Percentiles rank a stretch among this genome's conserved stretches.
Evolutionary conservation across 2,329 filamentous ascomycete species (phyloP).

Genomic region (Cordyceps militaris): DNA sequence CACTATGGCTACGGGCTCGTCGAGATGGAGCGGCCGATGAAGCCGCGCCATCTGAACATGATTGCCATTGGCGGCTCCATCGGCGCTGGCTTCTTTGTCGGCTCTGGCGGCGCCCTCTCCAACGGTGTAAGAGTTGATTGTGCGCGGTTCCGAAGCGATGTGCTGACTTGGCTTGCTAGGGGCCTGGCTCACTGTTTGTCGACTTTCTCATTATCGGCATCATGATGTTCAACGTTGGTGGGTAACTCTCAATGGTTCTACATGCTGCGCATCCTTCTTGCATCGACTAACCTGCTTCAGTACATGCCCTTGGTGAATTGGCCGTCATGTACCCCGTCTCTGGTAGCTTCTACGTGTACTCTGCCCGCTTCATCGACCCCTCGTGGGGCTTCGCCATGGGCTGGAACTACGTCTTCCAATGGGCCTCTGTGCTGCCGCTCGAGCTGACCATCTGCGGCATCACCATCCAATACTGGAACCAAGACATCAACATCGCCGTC

Average conservation of each 20-base stretch:
- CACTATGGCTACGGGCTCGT: constrained; percentile 26
- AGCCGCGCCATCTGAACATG: constrained; percentile 51
- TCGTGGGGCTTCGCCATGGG: constrained; percentile 52
- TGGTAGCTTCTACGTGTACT: constrained; percentile 57
- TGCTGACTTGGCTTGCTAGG: constrained; percentile 19
- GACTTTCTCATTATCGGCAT: constrained; percentile 50
- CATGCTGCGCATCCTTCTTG: not conserved
- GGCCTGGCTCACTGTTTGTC: constrained; percentile 37
- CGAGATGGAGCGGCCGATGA: constrained; percentile 39
- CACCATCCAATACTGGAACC: constrained; percentile 46
- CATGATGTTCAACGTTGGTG: constrained; percentile 52
- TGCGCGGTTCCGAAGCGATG: not conserved
- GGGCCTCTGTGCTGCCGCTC: constrained; percentile 42
- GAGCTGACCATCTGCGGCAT: constrained; percentile 45
- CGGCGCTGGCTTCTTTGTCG: constrained; percentile 56
- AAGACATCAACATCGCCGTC: constrained; percentile 36
- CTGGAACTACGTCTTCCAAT: constrained; percentile 42
- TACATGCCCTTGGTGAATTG: constrained; percentile 55
- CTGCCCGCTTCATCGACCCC: constrained; percentile 54
- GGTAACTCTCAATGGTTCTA: constrained; percentile 1
- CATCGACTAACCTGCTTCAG: constrained; percentile 18
- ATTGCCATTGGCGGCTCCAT: constrained; percentile 50
- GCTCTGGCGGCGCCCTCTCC: constrained; percentile 43
- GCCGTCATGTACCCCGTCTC: constrained; percentile 56
- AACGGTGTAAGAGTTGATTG: constrained; percentile 31